Evolutionary conservation across 2,329 filamentous ascomycete species (phyloP).

Genomic region (Rhynchosporium graminicola): DNA sequence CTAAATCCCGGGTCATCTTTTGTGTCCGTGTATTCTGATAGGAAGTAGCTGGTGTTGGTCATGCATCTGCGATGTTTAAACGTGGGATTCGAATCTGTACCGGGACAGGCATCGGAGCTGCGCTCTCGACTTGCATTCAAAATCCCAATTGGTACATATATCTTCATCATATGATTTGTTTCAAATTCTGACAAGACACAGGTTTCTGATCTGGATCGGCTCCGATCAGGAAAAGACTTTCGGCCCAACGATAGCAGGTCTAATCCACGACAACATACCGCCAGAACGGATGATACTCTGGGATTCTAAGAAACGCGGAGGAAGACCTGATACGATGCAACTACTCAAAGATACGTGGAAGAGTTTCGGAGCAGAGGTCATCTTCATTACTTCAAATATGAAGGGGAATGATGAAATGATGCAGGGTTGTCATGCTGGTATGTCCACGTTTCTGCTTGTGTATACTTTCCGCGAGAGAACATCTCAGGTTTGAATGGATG

Average conservation of each 20-base stretch:
- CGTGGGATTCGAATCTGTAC: conserved; percentile 46
- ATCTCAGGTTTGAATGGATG: neutral
- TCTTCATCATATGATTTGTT: neutral
- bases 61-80: conserved; percentile 48
- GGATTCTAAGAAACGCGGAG: conserved; percentile 47
- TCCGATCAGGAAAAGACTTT: conserved; percentile 47
- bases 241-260: conserved; percentile 43
- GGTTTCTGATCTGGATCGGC: conserved; percentile 48
- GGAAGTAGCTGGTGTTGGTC: conserved; percentile 44
- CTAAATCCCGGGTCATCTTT: neutral
- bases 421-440: conserved; percentile 45
- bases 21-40: neutral
- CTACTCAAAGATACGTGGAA: conserved; percentile 45
- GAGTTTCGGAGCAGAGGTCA: conserved; percentile 46
- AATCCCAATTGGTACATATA: conserved; percentile 41
- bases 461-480: neutral
- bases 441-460: conserved; percentile 19
- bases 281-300: conserved; percentile 47
- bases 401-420: conserved; percentile 48
- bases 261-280: conserved; percentile 45
- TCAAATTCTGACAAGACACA: conserved; percentile 23
- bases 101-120: conserved; percentile 46
- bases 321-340: conserved; percentile 43
- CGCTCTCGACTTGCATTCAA: conserved; percentile 47
- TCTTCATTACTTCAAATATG: conserved; percentile 47